phyloP scores from a whole-genome alignment of 306 rosid genomes.

The Sindora glabra region DNA sequence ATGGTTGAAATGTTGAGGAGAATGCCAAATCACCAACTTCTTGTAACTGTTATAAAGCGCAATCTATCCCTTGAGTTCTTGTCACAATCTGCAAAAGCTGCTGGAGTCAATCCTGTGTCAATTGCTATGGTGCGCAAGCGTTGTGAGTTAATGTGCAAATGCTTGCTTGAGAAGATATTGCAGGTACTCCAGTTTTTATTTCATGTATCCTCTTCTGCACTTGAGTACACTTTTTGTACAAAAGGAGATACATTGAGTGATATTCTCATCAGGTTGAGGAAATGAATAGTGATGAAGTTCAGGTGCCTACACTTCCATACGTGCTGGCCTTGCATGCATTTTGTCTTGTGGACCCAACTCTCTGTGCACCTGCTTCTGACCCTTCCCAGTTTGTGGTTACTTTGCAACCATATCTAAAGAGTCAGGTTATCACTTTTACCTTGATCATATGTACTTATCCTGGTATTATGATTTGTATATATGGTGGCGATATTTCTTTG shows the following conservation, averaged over 20 bases:
- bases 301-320: conserved; percentile 70
- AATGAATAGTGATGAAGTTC: conserved; percentile 59
- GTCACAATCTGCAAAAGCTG: conserved; percentile 86
- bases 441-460: conserved; percentile 5
- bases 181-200: conserved; percentile 44
- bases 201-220: not conserved
- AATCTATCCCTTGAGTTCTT: conserved; percentile 93
- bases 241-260: not conserved
- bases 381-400: conserved; percentile 96
- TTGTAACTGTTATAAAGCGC: conserved; percentile 82
- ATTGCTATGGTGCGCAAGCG: conserved; percentile 85
- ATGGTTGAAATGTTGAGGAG: conserved; percentile 82
- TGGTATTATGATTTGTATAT: conserved; percentile 1
- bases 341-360: conserved; percentile 87
- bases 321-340: conserved; percentile 87
- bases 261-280: conserved; percentile 73
- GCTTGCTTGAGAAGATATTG: conserved; percentile 86
- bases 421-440: conserved; percentile 52
- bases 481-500: not conserved
- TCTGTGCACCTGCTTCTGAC: conserved; percentile 88
- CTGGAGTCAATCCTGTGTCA: conserved; percentile 70
- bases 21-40: conserved; percentile 81
- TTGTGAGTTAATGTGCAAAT: conserved; percentile 96
- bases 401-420: conserved; percentile 91
- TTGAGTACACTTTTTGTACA: conserved; percentile 6